Evolutionary conservation across 2,329 filamentous ascomycete species (phyloP).

Genomic region (Periconia sp.): DNA sequence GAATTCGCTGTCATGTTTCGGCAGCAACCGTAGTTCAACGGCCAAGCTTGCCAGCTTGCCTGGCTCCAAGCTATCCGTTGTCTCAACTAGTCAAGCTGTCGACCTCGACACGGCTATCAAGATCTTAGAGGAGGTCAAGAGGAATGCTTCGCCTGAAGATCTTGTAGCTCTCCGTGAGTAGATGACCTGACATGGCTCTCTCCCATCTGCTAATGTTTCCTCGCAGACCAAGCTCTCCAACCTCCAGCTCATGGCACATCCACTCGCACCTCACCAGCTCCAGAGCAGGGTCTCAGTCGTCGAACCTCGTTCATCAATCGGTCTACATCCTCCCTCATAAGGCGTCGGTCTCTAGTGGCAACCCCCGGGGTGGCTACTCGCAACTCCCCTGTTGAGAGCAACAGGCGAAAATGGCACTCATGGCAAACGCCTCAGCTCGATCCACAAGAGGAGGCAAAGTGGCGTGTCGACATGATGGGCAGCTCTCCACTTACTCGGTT

Average conservation of each 20-base stretch:
- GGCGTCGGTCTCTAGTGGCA: slow-evolving; percentile 47
- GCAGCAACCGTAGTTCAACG: slow-evolving; percentile 26
- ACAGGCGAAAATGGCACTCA: slow-evolving; percentile 42
- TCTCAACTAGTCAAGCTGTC: slow-evolving; percentile 37
- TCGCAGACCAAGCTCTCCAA: slow-evolving; percentile 38
- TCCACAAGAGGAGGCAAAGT: slow-evolving; percentile 36
- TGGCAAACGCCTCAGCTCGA: slow-evolving; percentile 34
- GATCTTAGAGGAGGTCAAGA: slow-evolving; percentile 55
- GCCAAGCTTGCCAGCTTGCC: slow-evolving; percentile 29
- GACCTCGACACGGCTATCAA: slow-evolving; percentile 54
- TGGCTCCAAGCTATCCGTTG: slow-evolving; percentile 38
- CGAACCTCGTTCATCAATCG: slow-evolving; percentile 26
- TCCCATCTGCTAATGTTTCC: slow-evolving; percentile 13
- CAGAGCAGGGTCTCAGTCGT: slow-evolving; percentile 26
- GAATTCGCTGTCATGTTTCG: slow-evolving; percentile 34
- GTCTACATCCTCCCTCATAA: slow-evolving; percentile 37
- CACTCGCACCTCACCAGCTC: slow-evolving; percentile 2
- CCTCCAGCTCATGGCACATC: slow-evolving; percentile 17
- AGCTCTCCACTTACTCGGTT: slow-evolving; percentile 28
- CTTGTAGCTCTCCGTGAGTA: slow-evolving; percentile 51
- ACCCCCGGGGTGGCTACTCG: slow-evolving; percentile 49
- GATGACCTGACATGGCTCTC: background rate
- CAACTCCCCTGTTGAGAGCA: slow-evolving; percentile 34
- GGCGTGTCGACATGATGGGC: slow-evolving; percentile 33
- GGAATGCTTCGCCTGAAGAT: slow-evolving; percentile 55